Base-by-base conservation (phyloP, 352 stramenopile species). In the Globisporangium okanoganense region DNA sequence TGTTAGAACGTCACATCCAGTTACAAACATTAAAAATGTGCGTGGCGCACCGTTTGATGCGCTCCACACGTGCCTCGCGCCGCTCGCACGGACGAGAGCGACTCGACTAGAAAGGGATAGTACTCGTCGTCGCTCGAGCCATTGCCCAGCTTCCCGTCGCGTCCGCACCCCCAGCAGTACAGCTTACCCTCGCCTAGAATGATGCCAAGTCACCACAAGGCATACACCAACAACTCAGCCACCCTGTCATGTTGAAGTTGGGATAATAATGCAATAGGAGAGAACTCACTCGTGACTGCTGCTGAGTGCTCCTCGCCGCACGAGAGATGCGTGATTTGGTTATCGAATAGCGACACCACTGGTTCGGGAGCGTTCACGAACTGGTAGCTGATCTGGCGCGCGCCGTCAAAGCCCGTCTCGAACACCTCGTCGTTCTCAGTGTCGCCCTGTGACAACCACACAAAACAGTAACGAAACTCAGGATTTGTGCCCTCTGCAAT, bases 261-360 rank as follows among this genome's bases (percentile, higher is more conserved):
- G 8, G 12, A 25, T n/a, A 55, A 14, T 41, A 41, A 6, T 7
- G 4, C 27, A 31, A 31, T 10, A 36, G 5, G 3, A 22, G 2
- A 36, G 35, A 43, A 79, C 79, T 56, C 70, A 87, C 79, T 76
- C 4, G 75, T 77, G 10, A 90, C 78, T 14, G 81, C 83, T 27
- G 81, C 76, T 0, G 79, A 85, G 58, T 92, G 77, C 5, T 88
- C 73, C 41, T 88, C 79, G 14, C 83, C 83, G 38, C 83, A 91
- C 6, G 81, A 76, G 5, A 88, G 63, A 27, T 75, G 48, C 6
- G 58, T 69, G 52, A 85, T 76, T 31, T 80, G 64, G 20, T 76
- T 77, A 45, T 70, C 65, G 18, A 90, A 65, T 2, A 92, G 65
- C 9, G 79, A 61, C 0, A 69, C 55, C 29, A 92, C 74, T 3